Percentiles rank a stretch among this genome's conserved stretches.
Evolutionary conservation across 139 green algal species (phyloP).

Genomic region (Volvox reticuliferus): DNA sequence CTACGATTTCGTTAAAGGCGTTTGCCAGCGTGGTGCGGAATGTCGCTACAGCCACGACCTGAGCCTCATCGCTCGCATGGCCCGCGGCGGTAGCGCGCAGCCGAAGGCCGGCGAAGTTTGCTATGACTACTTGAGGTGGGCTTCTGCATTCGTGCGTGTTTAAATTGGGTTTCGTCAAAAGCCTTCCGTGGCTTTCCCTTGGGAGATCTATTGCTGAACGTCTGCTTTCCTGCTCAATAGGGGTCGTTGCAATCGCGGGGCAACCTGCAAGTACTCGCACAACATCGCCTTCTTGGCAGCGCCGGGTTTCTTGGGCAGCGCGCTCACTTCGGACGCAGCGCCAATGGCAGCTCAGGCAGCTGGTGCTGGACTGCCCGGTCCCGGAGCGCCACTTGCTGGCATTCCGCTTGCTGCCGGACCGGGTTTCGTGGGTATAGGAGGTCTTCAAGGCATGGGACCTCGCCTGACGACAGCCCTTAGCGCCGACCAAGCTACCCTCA

Average conservation of each 20-base stretch:
- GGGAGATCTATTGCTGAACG: neutral
- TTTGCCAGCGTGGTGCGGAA: conserved; percentile 76
- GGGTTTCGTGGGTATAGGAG: neutral
- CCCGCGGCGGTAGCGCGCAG: conserved; percentile 45
- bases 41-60: conserved; percentile 91
- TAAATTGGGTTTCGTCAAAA: too few relatives aligned
- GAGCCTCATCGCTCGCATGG: conserved; percentile 68
- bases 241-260: conserved; percentile 78
- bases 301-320: conserved; percentile 22
- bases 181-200: neutral
- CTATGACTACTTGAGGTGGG: conserved; percentile 73
- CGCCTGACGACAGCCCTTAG: conserved; percentile 8
- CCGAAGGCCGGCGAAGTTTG: conserved; percentile 63
- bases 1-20: conserved; percentile 92
- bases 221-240: conserved; percentile 32
- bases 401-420: conserved; percentile 1
- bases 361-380: neutral
- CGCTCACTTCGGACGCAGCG: conserved; percentile 1
- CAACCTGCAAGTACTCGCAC: conserved; percentile 87
- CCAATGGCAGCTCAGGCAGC: conserved; percentile 23
- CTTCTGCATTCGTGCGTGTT: neutral
- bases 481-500: conserved; percentile 41
- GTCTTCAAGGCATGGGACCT: neutral
- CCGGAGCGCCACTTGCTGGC: neutral
- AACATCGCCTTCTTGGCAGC: conserved; percentile 70